Conservation (phyloP, 2,329 filamentous ascomycete species). For the Stachybotrys elegans region DNA sequence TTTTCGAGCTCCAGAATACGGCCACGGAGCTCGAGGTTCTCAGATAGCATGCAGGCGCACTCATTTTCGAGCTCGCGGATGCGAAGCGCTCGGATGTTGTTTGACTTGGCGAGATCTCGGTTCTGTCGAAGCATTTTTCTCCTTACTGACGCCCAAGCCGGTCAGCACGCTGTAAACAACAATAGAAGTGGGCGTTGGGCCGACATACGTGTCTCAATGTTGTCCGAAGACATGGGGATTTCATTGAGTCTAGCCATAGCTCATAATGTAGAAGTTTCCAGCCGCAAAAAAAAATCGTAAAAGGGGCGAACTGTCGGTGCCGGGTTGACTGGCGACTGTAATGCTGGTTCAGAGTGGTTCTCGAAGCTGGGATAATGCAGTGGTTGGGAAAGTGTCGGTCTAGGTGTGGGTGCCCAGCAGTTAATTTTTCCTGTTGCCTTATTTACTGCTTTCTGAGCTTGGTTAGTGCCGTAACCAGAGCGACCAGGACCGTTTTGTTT, state of each 20-base stretch:
- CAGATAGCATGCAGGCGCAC: constrained; percentile 67
- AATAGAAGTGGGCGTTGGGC: constrained; percentile 3
- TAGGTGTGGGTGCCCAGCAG: constrained; percentile 9
- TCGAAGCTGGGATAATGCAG: too few species aligned
- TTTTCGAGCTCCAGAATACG: constrained; percentile 66
- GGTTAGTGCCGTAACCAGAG: too few species aligned
- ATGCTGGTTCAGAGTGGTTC: too few species aligned
- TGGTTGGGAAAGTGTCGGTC: constrained; percentile 18
- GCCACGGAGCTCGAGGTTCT: constrained; percentile 69
- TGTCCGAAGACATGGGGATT: constrained; percentile 62
- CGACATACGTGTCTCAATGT: constrained; percentile 64
- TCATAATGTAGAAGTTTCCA: constrained; percentile 25
- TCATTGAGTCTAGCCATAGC: constrained; percentile 80
- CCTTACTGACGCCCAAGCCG: constrained; percentile 52
- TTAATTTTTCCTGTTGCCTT: constrained; percentile 21
- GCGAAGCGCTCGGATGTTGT: constrained; percentile 71
- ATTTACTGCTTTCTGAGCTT: constrained; percentile 26
- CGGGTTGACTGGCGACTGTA: too few species aligned
- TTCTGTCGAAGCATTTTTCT: constrained; percentile 79
- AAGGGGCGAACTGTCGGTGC: not conserved
- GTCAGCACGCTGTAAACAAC: constrained; percentile 12
- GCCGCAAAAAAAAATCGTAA: not conserved
- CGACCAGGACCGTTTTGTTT: too few species aligned
- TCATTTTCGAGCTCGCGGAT: constrained; percentile 75
- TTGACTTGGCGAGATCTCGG: constrained; percentile 73